Evolutionary conservation across 805 yeast genomes (phyloP).

Genomic region (Wickerhamiella musiphila): DNA sequence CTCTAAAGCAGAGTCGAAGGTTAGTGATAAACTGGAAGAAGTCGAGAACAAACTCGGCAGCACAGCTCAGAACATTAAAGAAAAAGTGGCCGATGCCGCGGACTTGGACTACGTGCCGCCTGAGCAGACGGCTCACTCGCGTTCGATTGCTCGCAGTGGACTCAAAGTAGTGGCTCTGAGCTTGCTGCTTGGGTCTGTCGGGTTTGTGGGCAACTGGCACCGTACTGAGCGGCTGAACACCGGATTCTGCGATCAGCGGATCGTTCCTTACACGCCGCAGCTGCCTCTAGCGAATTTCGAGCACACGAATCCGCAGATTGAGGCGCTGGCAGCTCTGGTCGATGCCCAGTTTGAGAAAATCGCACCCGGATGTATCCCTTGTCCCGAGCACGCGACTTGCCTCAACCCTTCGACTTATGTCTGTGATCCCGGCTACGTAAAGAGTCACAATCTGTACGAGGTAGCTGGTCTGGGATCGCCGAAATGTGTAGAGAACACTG

Average conservation of each 20-base stretch:
- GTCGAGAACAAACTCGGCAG: constrained; percentile 1
- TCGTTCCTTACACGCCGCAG: not conserved
- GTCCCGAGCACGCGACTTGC: constrained; percentile 74
- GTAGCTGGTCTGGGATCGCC: constrained; percentile 39
- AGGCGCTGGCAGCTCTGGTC: not conserved
- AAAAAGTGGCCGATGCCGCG: constrained; percentile 3
- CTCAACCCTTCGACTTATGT: constrained; percentile 37
- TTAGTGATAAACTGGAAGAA: constrained; percentile 3
- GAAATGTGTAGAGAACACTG: constrained; percentile 56
- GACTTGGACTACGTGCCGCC: constrained; percentile 12
- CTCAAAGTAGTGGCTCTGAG: too few species aligned
- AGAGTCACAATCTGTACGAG: constrained; percentile 34
- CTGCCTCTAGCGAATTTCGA: not conserved
- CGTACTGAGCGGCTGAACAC: not conserved
- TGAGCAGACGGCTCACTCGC: too few species aligned
- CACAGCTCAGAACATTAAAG: not conserved
- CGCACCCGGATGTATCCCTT: constrained; percentile 50
- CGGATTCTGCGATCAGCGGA: constrained; percentile 1
- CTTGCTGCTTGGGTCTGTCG: too few species aligned
- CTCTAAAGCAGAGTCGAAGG: not conserved
- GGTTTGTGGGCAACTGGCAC: not conserved
- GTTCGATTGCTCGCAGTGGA: too few species aligned
- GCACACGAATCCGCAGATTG: not conserved
- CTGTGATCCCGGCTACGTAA: constrained; percentile 54
- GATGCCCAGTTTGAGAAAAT: constrained; percentile 25